These are phyloP conservation scores for Scheffersomyces ergatensis DNA, from an alignment of 805 yeast species.

Conservation along the genomic window DNA sequence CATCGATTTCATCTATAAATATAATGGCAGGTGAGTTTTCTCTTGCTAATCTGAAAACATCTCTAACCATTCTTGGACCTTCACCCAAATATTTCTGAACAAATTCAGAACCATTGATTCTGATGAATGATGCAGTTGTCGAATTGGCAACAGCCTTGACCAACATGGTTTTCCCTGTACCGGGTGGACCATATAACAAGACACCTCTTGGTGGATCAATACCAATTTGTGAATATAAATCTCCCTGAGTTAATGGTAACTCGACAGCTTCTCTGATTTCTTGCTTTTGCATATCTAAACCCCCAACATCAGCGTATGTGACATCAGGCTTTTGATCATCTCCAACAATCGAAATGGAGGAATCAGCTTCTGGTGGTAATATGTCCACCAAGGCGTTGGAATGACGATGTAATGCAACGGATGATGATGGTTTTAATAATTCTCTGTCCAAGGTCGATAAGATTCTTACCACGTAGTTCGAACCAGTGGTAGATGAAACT, in stretches of 20 bases:
- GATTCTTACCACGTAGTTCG: slow-evolving; percentile 94
- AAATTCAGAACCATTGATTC: slow-evolving; percentile 97
- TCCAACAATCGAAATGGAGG: slow-evolving; percentile 90
- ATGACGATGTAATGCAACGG: slow-evolving; percentile 97
- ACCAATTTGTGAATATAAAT: slow-evolving; percentile 94
- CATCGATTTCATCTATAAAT: slow-evolving; percentile 97
- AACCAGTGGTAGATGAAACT: slow-evolving; percentile 96
- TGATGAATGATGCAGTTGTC: slow-evolving; percentile 91
- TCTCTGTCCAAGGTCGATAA: slow-evolving; percentile 94
- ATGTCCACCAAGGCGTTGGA: slow-evolving; percentile 97
- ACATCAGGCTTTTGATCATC: slow-evolving; percentile 92
- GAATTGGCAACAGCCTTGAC: slow-evolving; percentile 98
- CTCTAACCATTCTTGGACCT: slow-evolving; percentile 99
- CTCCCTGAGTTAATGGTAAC: slow-evolving; percentile 92
- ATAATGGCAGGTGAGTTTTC: slow-evolving; percentile 97
- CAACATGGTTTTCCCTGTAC: slow-evolving; percentile 98
- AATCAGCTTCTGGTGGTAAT: slow-evolving; percentile 97
- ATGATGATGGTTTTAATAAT: slow-evolving; percentile 87
- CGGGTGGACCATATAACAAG: slow-evolving; percentile 97
- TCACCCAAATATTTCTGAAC: slow-evolving; percentile 98
- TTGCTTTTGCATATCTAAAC: slow-evolving; percentile 98
- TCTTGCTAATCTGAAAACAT: slow-evolving; percentile 93
- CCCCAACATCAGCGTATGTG: slow-evolving; percentile 97
- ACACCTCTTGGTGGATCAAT: slow-evolving; percentile 99
- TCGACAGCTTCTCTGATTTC: slow-evolving; percentile 99